Base-by-base conservation (phyloP, 371 early-diverging fungal genomes). In the Smittium culicis region DNA sequence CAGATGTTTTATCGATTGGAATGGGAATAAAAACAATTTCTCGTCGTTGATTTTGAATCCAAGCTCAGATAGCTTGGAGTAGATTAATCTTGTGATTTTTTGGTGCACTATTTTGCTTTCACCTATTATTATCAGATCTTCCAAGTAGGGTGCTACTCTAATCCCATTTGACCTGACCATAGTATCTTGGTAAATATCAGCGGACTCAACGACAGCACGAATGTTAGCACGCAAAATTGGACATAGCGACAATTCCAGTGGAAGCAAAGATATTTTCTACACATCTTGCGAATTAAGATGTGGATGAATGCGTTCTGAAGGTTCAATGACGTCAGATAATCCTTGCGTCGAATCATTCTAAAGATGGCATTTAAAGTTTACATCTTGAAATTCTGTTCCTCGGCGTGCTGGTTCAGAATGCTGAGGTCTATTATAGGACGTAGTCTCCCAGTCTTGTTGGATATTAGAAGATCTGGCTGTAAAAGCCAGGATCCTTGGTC, bases 191-290 rank as follows among this genome's bases (percentile, higher is more conserved):
- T 59, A n/a, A 5, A 59, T 5, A 32, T 59, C 60, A 27, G 16
- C 5, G 60, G 60, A n/a, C 60, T 59, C 31, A 59, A n/a, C n/a
- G 60, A 59, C n/a, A 59, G 5, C 29, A 5, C 60, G 29, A 59
- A 59, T 14, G 60, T 11, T 11, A 59, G 73, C 62, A 76, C 73
- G 1, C 69, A 66, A 71, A 74, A 82, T 68, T 79, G 81, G 68
- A 79, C 5, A 16, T n/a, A 29, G 27, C n/a, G 27, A 27, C 60
- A 27, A 16, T 31, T 31, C 60, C 60, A 59, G 16, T 59, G 60
- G n/a, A 5, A 59, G 29, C 60, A n/a, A 16, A 59, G 31, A n/a
- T 59, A 59, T n/a, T 59, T 59, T 27, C 27, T 14, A 16, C 27
- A 29, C 31, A 5, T 29, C 27, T 31, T 59, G 5, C 16, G 16